Evolutionary conservation across 2,329 filamentous ascomycete species (phyloP).

Genomic region (Saccharata proteae): DNA sequence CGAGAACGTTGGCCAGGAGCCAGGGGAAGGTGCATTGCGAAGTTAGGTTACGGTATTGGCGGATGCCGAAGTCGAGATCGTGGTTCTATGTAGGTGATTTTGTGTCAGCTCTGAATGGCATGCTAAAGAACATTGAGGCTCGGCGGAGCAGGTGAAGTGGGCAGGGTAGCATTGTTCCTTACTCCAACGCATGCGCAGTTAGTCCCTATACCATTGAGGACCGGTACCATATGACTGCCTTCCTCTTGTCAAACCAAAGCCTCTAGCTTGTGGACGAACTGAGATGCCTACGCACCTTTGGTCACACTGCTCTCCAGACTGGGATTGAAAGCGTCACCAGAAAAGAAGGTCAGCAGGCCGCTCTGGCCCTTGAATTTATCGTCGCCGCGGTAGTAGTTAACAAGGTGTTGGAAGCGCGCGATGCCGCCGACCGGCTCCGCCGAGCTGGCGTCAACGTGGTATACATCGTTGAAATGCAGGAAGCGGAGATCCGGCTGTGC

Average conservation of each 20-base stretch:
- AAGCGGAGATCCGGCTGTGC: constrained; percentile 61
- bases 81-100: constrained; percentile 51
- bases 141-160: too few species aligned
- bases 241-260: constrained; percentile 1
- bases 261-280: neutral
- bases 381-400: constrained; percentile 60
- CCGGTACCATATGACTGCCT: constrained; percentile 76
- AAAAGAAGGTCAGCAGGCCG: constrained; percentile 67
- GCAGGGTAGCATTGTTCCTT: constrained; percentile 29
- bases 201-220: constrained; percentile 67
- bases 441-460: constrained; percentile 67
- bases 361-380: constrained; percentile 51
- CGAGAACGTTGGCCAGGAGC: constrained; percentile 79
- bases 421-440: constrained; percentile 75
- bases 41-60: constrained; percentile 62
- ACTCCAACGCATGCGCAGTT: constrained; percentile 74
- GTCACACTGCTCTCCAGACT: constrained; percentile 81
- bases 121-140: neutral
- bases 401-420: constrained; percentile 65
- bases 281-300: constrained; percentile 47
- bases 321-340: constrained; percentile 86
- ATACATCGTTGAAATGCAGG: constrained; percentile 88
- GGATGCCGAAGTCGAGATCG: constrained; percentile 82
- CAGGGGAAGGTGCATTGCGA: constrained; percentile 74
- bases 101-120: neutral